Conservation (phyloP, 129 eudicot species). For the Flaveria brownii region DNA sequence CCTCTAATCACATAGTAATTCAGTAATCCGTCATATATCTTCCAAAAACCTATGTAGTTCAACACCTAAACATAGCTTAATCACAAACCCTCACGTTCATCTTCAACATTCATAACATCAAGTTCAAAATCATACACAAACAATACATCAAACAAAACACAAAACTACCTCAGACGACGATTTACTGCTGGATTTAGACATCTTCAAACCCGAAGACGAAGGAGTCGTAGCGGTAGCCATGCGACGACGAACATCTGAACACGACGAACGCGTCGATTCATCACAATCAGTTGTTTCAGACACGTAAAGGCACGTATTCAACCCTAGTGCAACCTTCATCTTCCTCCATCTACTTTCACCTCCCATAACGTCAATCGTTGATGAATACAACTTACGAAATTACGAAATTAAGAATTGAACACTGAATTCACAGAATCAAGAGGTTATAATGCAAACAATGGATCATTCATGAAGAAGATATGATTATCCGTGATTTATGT, state of each 20-base stretch:
- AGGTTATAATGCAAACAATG: neutral
- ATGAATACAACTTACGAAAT: neutral
- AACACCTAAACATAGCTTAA: neutral
- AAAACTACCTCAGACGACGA: conserved; percentile 61
- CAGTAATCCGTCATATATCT: neutral
- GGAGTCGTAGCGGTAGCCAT: conserved; percentile 82
- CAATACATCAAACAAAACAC: neutral
- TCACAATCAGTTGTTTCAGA: conserved; percentile 53
- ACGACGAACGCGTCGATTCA: conserved; percentile 36
- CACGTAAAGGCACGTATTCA: conserved; percentile 55
- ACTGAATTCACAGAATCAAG: conserved; percentile 6
- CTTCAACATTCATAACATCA: no score
- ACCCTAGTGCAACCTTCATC: conserved; percentile 63
- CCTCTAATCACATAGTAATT: conserved; percentile 1
- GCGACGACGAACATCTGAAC: conserved; percentile 36
- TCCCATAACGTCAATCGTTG: conserved; percentile 19
- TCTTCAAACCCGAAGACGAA: conserved; percentile 74
- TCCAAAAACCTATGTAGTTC: neutral
- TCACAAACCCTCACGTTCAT: neutral
- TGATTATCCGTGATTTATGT: conserved; percentile 32
- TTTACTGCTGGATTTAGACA: conserved; percentile 51
- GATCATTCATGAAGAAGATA: conserved; percentile 40
- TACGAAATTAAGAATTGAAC: neutral
- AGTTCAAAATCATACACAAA: neutral
- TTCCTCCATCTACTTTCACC: conserved; percentile 83